Evolutionary conservation across 2,329 filamentous ascomycete genomes (phyloP).

Genomic region (Uncinocarpus reesii): DNA sequence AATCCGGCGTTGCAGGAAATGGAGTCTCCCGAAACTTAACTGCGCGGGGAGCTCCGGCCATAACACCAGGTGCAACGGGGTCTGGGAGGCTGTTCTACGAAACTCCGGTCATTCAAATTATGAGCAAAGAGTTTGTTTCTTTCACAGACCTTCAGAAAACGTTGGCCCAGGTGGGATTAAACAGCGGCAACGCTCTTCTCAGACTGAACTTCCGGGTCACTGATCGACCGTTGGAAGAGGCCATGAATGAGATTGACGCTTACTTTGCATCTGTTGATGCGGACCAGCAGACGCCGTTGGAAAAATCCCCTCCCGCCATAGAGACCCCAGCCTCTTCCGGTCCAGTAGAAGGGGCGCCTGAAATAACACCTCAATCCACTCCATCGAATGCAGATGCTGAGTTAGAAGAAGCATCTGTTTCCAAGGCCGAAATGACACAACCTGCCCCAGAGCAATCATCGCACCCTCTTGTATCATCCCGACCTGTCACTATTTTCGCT

Average conservation of each 20-base stretch:
- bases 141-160: slow-evolving; percentile 83
- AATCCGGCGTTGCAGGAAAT: slow-evolving; percentile 58
- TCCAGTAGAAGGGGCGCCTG: slow-evolving; percentile 1
- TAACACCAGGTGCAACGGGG: slow-evolving; percentile 42
- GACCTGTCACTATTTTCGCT: slow-evolving; percentile 58
- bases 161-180: slow-evolving; percentile 74
- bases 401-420: not conserved
- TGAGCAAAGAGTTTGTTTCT: slow-evolving; percentile 65
- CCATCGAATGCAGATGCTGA: slow-evolving; percentile 4
- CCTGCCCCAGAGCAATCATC: slow-evolving; percentile 19
- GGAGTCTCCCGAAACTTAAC: slow-evolving; percentile 67
- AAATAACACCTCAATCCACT: slow-evolving; percentile 5
- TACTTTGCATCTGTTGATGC: slow-evolving; percentile 53
- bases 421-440: not conserved
- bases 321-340: slow-evolving; percentile 13
- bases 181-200: slow-evolving; percentile 69
- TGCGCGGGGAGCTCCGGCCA: slow-evolving; percentile 62
- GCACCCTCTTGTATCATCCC: slow-evolving; percentile 33
- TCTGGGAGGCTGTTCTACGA: slow-evolving; percentile 80
- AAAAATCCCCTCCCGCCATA: slow-evolving; percentile 11
- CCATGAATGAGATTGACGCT: slow-evolving; percentile 67
- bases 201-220: slow-evolving; percentile 67
- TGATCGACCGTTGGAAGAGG: slow-evolving; percentile 69
- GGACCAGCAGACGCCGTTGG: slow-evolving; percentile 16
- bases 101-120: slow-evolving; percentile 70